These are phyloP conservation scores for Eucalyptus cloeziana DNA, from an alignment of 345 rosid species.

Conservation along the genomic window DNA sequence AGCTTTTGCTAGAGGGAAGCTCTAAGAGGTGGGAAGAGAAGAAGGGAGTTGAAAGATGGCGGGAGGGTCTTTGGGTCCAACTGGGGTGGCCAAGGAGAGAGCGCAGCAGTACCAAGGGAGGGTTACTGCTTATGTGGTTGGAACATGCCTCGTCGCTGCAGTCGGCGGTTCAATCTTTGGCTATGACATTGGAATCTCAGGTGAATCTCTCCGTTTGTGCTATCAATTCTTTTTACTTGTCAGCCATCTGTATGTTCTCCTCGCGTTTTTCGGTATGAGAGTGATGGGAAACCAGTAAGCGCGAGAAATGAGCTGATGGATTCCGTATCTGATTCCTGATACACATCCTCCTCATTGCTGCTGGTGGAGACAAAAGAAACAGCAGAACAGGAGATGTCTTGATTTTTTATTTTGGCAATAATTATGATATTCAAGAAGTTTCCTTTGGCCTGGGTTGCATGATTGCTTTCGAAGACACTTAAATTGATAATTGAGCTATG, in stretches of 20 bases:
- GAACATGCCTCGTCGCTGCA: slow-evolving; percentile 68
- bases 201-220: slow-evolving; percentile 1
- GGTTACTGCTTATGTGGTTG: slow-evolving; percentile 54
- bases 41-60: slow-evolving; percentile 31
- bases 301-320: neutral
- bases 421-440: neutral
- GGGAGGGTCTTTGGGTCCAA: slow-evolving; percentile 65
- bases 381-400: neutral
- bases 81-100: slow-evolving; percentile 79
- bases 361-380: neutral
- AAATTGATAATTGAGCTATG: neutral
- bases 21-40: neutral
- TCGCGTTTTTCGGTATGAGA: neutral
- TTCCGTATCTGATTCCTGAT: neutral
- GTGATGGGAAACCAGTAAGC: neutral
- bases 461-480: neutral
- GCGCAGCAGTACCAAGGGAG: slow-evolving; percentile 71
- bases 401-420: neutral
- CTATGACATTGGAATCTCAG: slow-evolving; percentile 91
- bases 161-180: slow-evolving; percentile 86
- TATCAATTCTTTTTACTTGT: neutral
- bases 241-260: neutral
- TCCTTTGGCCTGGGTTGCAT: neutral
- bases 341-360: neutral
- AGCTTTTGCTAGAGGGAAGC: neutral